Evolutionary conservation across 805 yeast genomes (phyloP).

Genomic region (Starmerella apicola): DNA sequence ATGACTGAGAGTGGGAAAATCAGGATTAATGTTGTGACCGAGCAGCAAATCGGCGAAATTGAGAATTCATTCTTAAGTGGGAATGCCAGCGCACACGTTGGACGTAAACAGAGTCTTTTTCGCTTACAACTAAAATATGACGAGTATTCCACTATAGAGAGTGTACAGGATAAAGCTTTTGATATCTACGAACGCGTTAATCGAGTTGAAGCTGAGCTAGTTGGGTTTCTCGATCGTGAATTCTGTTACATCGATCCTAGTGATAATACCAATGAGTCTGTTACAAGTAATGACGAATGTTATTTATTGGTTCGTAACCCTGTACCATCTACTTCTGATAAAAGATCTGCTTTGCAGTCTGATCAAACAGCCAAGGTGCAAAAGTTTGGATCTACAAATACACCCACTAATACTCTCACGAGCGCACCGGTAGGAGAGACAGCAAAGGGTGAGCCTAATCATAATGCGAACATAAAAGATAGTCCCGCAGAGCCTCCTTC

Average conservation of each 20-base stretch:
- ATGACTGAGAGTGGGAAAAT: no score
- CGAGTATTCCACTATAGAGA: background rate
- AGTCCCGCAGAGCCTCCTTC: no score
- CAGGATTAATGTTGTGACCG: slow-evolving; percentile 4
- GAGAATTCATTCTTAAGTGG: background rate
- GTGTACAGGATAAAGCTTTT: slow-evolving; percentile 3
- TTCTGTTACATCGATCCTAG: slow-evolving; percentile 8
- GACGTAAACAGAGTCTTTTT: background rate
- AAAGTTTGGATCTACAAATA: background rate
- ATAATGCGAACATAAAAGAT: background rate
- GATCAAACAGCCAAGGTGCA: background rate
- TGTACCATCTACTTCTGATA: background rate
- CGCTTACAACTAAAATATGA: slow-evolving; percentile 1
- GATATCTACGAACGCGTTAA: slow-evolving; percentile 2
- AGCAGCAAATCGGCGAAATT: background rate
- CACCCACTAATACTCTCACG: background rate
- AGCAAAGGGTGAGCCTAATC: background rate
- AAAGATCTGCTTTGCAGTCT: background rate
- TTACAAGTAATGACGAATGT: slow-evolving; percentile 1
- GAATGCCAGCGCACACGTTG: background rate
- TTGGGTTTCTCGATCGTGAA: slow-evolving; percentile 5
- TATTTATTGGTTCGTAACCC: slow-evolving; percentile 8
- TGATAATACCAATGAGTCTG: slow-evolving; percentile 1
- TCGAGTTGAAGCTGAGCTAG: background rate
- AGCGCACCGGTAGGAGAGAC: background rate